Evolutionary conservation across 2,329 filamentous ascomycete genomes (phyloP), one percentile per base, ranked within the genome.

Genomic region (Fusarium concolor): DNA sequence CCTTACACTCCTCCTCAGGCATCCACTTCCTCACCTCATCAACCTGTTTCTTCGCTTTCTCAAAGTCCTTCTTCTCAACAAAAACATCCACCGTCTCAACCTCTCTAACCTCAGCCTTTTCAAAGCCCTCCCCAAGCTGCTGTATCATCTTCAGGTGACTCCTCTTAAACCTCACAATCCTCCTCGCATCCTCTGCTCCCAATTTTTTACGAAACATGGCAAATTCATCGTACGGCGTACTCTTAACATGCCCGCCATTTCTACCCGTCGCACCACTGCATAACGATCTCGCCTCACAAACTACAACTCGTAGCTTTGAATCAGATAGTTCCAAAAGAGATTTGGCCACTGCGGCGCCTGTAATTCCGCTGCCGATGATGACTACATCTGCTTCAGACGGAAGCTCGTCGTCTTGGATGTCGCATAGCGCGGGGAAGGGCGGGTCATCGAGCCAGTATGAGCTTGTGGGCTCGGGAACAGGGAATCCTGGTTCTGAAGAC

Each of bases 331-430:
- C 76, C 1, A 77, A 68, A 5, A 77, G 57, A 1, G 74, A 70
- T 55, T 68, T 77, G 2, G 70, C 72, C 2, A 75, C 66, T 1
- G 75, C 69, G 6, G 79, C 80, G 11, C 80, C 84, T 3, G 85
- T 83, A 60, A 88, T 87, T 2, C 86, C 86, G 35, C 84, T 86
- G 22, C 86, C 85, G 64, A 87, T 82, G 39, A 87, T 80, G 18
- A 84, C 80, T 3, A 86, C 74, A 57, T 87, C 85, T 8, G 80
- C 81, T 9, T 76, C 71, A 3, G 68, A 43, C 0, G 82, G 81
- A 10, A 85, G 70, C 10, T 64, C 20, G 3, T 63, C 59, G 3
- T 73, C 63, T 31, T 75, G 75, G 4, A 75, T 70, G 46, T 79
- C 65, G 47, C 79, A 76, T 12, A 85, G 76, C 20, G 79, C 75